Evolutionary conservation across 169 alveolate species (phyloP), one percentile per base, ranked within the genome.

Genomic region (Perkinsus chesapeaki): DNA sequence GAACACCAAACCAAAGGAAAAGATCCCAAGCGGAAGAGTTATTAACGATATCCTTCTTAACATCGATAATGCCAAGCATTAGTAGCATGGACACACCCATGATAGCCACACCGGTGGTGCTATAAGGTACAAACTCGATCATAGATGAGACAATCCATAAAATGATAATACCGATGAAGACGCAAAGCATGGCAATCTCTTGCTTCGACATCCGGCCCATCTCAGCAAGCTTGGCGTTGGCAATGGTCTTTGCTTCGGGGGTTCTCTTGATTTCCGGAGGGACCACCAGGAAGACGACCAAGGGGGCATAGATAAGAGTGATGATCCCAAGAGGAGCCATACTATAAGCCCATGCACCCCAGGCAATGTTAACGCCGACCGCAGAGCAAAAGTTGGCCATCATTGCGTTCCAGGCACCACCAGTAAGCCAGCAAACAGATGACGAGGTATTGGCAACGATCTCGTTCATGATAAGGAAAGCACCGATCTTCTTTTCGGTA

Each of bases 401-500:
- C 60, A 91, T 23, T 3, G 92, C 92, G 92, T n/a, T 38, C 48
- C 39, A 39, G 20, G 72, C 92, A 38, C 92, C 39, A 1, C 92
- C 92, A 39, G 92, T 91, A 19, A 91, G 60, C 39, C 37, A 91
- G 72, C 39, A 27, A 91, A 39, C 47, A 12, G 92, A 91, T 10
- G 92, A 37, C 3, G 34, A 16, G 60, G 72, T 38, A 39, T 91
- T 91, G 39, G 72, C 60, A 37, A 38, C 72, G 38, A 37, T 23
- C 12, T 39, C 92, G 72, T 27, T 38, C 72, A 31, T 39, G 31
- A 31, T 72, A 38, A 91, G 92, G 92, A 39, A 91, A 31, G 72
- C 12, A 27, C 92, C 92, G 60, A 91, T 39, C 92, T 91, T 91
- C 72, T 91, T 91, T 37, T 91, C 92, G 60, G 92, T 91, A 39